Percentiles rank a stretch among this genome's conserved stretches.
Evolutionary conservation across 768 basidiomycete genomes (phyloP).

Genomic region (Leucocoprinus sp.): DNA sequence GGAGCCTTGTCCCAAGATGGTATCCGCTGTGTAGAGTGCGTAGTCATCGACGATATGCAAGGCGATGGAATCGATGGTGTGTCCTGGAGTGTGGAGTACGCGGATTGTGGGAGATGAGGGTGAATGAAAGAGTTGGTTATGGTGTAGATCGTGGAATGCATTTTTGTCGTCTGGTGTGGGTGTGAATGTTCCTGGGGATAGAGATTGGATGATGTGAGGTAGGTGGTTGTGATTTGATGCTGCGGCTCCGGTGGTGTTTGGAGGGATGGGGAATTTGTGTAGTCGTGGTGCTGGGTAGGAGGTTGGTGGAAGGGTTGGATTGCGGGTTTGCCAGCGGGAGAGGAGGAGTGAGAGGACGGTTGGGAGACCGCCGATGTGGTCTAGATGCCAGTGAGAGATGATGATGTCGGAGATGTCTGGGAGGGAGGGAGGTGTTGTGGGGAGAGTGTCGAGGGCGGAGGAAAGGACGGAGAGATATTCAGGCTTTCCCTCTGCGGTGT

Average conservation of each 20-base stretch:
- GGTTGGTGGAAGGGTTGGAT: constrained; percentile 25
- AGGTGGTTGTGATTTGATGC: constrained; percentile 26
- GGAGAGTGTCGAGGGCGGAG: constrained; percentile 41
- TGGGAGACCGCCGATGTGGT: constrained; percentile 76
- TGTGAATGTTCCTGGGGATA: constrained; percentile 38
- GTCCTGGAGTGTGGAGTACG: constrained; percentile 83
- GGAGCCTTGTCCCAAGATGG: constrained; percentile 84
- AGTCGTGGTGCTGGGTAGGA: constrained; percentile 57
- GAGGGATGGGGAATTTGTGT: constrained; percentile 58
- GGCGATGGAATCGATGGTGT: constrained; percentile 80
- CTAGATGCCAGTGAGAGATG: constrained; percentile 84
- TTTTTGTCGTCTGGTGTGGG: constrained; percentile 34
- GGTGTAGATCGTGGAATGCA: constrained; percentile 49
- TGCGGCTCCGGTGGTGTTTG: constrained; percentile 13
- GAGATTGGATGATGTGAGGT: constrained; percentile 29
- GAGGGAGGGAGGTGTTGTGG: constrained; percentile 27
- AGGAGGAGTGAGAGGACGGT: constrained; percentile 61
- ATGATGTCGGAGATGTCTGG: constrained; percentile 82
- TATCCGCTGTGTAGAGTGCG: constrained; percentile 86
- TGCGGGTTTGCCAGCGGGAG: constrained; percentile 49
- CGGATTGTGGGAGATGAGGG: constrained; percentile 35
- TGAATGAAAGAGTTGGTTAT: constrained; percentile 43
- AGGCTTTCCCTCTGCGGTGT: constrained; percentile 70
- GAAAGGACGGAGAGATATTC: constrained; percentile 63
- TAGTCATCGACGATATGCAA: constrained; percentile 61